Evolutionary conservation across 768 basidiomycete species (phyloP), one percentile per base, ranked within the genome.

Genomic region (Aureoboletus auriporus): DNA sequence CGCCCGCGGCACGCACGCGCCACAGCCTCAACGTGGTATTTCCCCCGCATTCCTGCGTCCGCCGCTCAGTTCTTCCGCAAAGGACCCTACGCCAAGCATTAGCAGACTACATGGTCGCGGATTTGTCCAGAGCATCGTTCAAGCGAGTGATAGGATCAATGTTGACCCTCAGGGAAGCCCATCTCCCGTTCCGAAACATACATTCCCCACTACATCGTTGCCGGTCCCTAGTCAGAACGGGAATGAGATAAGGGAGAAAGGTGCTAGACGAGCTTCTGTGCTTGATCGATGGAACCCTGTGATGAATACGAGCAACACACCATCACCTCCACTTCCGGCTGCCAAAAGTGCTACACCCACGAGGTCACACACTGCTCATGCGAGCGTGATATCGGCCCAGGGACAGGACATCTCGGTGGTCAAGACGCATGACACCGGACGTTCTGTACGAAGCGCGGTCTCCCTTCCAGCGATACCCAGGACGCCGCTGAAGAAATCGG

Each of bases 21-120:
- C 67, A 33, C 78, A 17, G 40, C 72, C 20, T 72, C 76, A 64
- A 36, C 58, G 63, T 12, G 69, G 70, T 17, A 64, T 76, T 27
- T 80, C 85, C 5, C 77, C 80, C 14, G 79, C 77, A 5, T 84
- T 89, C 61, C 69, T 83, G 26, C 82, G 78, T 39, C 57, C 43
- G 9, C 62, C 60, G 3, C 6, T 7, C 10, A 69, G 73, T 2
- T 68, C 78, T 8, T 61, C 74, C 4, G 64, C 73, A 44, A 91
- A 90, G 62, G 88, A 89, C 39, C 79, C 79, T 4, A 89, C 88
- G 2, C 90, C 90, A 0, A 90, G 87, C 62, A 79, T 92, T 29
- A 91, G 86, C 52, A 72, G 89, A 51, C 68, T 93, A 14, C 83
- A 91, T 58, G 90, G 90, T 16, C 82, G 90, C 35, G 90, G 90